Evolutionary conservation across 768 basidiomycete genomes (phyloP).

Genomic region (Fistulinella prunicolor): DNA sequence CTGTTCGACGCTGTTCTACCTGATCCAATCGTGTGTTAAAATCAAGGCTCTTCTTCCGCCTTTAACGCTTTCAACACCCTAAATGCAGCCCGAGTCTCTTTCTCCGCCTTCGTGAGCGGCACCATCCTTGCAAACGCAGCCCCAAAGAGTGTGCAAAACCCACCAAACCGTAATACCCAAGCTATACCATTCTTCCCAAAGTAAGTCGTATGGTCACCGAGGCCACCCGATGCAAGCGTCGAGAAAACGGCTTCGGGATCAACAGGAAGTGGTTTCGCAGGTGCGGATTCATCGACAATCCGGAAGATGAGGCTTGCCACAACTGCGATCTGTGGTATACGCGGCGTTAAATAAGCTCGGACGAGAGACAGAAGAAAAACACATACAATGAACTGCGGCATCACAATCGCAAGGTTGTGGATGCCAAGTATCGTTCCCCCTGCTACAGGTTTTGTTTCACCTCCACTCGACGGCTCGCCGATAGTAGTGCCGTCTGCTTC

Average conservation of each 20-base stretch:
- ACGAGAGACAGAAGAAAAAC: background rate
- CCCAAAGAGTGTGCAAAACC: conserved; percentile 77
- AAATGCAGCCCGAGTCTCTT: conserved; percentile 79
- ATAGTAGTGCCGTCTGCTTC: conserved; percentile 41
- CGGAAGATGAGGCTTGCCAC: conserved; percentile 87
- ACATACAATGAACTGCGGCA: conserved; percentile 90
- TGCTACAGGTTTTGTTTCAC: conserved; percentile 51
- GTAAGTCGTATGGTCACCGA: conserved; percentile 53
- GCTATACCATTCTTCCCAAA: conserved; percentile 86
- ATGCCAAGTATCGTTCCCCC: conserved; percentile 94
- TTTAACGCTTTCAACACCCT: conserved; percentile 76
- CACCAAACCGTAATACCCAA: conserved; percentile 93
- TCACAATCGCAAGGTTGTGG: conserved; percentile 92
- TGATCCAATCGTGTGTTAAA: background rate
- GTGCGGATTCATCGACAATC: conserved; percentile 56
- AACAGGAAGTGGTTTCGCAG: conserved; percentile 11
- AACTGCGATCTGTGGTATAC: conserved; percentile 65
- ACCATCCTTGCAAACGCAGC: conserved; percentile 79
- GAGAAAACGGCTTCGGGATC: conserved; percentile 35
- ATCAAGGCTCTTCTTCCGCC: conserved; percentile 53
- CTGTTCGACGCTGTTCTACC: background rate
- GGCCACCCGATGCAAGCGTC: conserved; percentile 15
- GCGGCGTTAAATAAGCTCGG: background rate
- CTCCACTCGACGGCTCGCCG: conserved; percentile 19
- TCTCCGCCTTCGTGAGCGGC: conserved; percentile 87